Evolutionary conservation across 2,329 filamentous ascomycete genomes (phyloP).

Genomic region (Shiraia bambusicola): DNA sequence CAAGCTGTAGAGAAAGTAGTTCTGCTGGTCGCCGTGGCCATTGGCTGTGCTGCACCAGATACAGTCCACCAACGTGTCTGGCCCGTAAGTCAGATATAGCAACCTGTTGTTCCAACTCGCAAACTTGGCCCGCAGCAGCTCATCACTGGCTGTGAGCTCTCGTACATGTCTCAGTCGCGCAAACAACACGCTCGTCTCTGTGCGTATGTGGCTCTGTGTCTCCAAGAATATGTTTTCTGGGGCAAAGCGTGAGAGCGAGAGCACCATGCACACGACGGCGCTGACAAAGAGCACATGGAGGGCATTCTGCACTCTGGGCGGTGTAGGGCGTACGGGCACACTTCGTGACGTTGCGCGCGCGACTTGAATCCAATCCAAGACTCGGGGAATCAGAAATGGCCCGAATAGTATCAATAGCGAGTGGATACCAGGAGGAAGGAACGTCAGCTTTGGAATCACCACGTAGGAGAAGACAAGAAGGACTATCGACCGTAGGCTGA

Average conservation of each 20-base stretch:
- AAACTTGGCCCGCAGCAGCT: conserved; percentile 67
- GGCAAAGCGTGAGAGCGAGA: conserved; percentile 66
- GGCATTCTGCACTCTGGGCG: conserved; percentile 56
- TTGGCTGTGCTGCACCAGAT: conserved; percentile 70
- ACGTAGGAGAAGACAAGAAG: conserved; percentile 38
- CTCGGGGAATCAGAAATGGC: conserved; percentile 69
- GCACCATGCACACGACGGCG: conserved; percentile 56
- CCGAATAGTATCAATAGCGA: conserved; percentile 59
- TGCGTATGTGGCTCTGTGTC: conserved; percentile 81
- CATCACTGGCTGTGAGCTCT: conserved; percentile 62
- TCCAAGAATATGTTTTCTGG: conserved; percentile 79
- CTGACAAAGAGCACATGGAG: conserved; percentile 62
- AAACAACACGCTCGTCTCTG: conserved; percentile 82
- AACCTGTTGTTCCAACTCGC: conserved; percentile 65
- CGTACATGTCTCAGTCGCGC: conserved; percentile 66
- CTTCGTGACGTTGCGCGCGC: conserved; percentile 44
- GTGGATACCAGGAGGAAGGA: conserved; percentile 37
- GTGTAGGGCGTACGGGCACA: conserved; percentile 58
- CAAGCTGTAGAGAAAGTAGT: conserved; percentile 79
- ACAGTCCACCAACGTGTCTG: conserved; percentile 70
- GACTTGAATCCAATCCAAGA: conserved; percentile 65
- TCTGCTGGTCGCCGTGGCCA: conserved; percentile 60
- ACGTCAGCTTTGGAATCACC: conserved; percentile 41
- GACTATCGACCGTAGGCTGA: conserved; percentile 36
- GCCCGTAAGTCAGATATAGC: conserved; percentile 82